Evolutionary conservation across 2,329 filamentous ascomycete genomes (phyloP), one percentile per base, ranked within the genome.

Genomic region (Penicillium sp.): DNA sequence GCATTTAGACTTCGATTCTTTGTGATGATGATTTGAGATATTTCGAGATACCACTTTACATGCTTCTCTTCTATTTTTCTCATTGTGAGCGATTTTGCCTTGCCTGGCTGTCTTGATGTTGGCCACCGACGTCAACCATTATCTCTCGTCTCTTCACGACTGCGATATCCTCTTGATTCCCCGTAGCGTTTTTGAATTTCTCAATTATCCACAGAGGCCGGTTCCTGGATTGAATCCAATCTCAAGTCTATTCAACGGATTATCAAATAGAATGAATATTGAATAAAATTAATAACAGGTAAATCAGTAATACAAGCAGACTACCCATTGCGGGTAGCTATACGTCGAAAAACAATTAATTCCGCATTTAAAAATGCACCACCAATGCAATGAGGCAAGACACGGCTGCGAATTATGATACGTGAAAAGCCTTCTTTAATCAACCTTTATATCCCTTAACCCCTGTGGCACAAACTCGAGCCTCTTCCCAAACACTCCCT

Each of bases 401-500:
- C 21, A 15, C 29, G 21, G 3, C 13, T 41, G 11, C 13, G n/a
- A 56, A 13, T 30, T 15, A 29, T 26, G 5, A 26, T 5, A 26
- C 1, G 26, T 26, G 26, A 26, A 26, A 26, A 26, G 26, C 26
- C 26, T 26, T 26, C 26, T 26, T 44, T 48, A 56, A 23, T 57
- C 55, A 57, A 57, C 31, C 30, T 57, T 57, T 7, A 49, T 21
- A 41, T 49, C 31, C 41, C 44, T 38, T 17, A 19, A 41, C 17
- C 23, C 41, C 9, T 45, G 35, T 5, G 30, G 21, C 35, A 45
- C 38, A 63, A 78, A 76, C 54, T 73, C 64, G 31, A 79, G 68
- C 41, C 75, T 66, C 64, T 74, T 78, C 50, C 76, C 75, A 66
- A 72, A 77, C 29, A 73, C 73, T 23, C 78, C 26, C 41, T 54